Conservation (phyloP, 768 basidiomycete species). For the Russula sp. region DNA sequence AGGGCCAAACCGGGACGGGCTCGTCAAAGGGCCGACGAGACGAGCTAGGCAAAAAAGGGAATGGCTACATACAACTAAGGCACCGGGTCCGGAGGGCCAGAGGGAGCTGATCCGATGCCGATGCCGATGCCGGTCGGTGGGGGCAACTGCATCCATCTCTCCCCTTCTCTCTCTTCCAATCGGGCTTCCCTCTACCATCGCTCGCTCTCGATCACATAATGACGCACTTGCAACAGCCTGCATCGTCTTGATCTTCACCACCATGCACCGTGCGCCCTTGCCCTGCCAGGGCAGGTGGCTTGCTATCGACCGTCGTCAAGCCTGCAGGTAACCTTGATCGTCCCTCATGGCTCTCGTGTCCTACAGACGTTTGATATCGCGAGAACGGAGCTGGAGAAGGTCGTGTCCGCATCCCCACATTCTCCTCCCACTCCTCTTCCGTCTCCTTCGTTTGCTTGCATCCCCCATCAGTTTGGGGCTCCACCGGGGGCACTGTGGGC, state of each 20-base stretch:
- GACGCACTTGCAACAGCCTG: slow-evolving; percentile 75
- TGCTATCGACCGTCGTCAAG: slow-evolving; percentile 17
- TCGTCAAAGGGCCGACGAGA: slow-evolving; percentile 5
- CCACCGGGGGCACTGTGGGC: background rate
- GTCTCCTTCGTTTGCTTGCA: background rate
- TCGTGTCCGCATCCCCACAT: slow-evolving; percentile 26
- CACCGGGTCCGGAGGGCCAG: background rate
- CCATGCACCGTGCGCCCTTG: slow-evolving; percentile 19
- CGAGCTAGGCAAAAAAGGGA: background rate
- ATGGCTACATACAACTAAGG: background rate
- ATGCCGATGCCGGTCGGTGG: background rate
- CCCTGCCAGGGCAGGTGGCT: slow-evolving; percentile 5
- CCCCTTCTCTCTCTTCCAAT: background rate
- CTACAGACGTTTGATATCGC: slow-evolving; percentile 36
- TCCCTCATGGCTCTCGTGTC: slow-evolving; percentile 6
- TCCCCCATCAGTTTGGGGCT: background rate
- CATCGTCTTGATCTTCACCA: slow-evolving; percentile 42
- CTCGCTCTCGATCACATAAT: slow-evolving; percentile 55
- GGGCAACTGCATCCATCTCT: background rate
- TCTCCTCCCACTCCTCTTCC: slow-evolving; percentile 4
- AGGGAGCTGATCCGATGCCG: too few relatives aligned
- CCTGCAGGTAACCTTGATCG: slow-evolving; percentile 15
- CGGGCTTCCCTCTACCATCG: slow-evolving; percentile 6
- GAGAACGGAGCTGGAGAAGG: slow-evolving; percentile 59
- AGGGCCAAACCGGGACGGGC: background rate